These are phyloP conservation scores for Apiospora sp. DNA, from an alignment of 2,329 filamentous ascomycete species.

Conservation along the genomic window DNA sequence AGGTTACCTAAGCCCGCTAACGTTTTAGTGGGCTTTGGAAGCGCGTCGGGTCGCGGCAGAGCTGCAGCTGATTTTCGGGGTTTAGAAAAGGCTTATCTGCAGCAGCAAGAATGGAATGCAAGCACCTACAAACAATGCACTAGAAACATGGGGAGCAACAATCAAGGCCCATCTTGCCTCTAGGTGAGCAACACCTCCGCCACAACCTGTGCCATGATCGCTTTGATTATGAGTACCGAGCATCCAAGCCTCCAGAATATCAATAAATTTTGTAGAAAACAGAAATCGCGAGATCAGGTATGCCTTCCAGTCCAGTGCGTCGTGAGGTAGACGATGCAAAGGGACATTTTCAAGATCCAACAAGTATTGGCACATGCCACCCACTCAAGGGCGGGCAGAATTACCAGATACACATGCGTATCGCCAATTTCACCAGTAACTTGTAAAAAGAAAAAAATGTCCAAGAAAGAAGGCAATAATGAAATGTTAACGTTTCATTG, in stretches of 20 bases:
- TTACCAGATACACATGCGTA: background rate
- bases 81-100: background rate
- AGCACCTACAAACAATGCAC: background rate
- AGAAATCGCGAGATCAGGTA: too few relatives aligned
- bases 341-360: background rate
- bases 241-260: background rate
- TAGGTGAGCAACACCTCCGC: background rate
- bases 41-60: slow-evolving; percentile 8
- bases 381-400: background rate
- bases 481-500: background rate
- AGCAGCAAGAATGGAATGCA: background rate
- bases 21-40: background rate
- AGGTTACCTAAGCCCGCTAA: slow-evolving; percentile 1
- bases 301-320: too few relatives aligned
- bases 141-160: background rate
- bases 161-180: background rate
- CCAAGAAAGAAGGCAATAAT: background rate
- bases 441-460: background rate
- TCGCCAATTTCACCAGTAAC: background rate
- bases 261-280: too few relatives aligned
- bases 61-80: background rate
- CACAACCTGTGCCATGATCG: background rate
- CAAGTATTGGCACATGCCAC: background rate
- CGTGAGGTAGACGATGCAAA: background rate
- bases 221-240: background rate